Evolutionary conservation across 108 stramenopile genomes (phyloP).

Genomic region (Schizochytrium sp.): DNA sequence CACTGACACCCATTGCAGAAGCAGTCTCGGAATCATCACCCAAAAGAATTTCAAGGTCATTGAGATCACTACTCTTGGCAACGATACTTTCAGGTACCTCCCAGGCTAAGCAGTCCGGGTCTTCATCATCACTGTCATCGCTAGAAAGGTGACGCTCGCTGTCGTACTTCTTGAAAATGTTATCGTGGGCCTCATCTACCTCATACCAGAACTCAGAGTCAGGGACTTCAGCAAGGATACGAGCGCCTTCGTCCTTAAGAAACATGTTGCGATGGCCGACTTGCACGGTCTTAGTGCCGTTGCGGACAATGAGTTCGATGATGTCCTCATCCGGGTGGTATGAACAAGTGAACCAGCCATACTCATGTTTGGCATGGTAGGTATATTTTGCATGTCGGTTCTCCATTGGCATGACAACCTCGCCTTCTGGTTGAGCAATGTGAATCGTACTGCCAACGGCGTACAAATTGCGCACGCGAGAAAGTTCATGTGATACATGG

Average conservation of each 20-base stretch:
- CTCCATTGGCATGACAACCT: not conserved
- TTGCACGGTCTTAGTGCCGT: not conserved
- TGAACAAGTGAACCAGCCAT: slow-evolving; percentile 16
- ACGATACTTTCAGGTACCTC: not conserved
- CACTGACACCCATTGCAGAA: not conserved
- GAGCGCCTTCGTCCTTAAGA: not conserved
- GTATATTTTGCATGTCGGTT: not conserved
- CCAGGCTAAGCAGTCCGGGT: not conserved
- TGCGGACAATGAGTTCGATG: not conserved
- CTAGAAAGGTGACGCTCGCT: not conserved
- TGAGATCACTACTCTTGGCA: not conserved
- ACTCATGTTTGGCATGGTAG: not conserved
- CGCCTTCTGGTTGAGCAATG: not conserved
- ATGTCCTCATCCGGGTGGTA: slow-evolving; percentile 13
- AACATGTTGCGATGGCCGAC: not conserved
- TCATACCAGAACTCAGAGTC: slow-evolving; percentile 23
- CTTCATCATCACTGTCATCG: not conserved
- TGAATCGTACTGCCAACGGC: not conserved
- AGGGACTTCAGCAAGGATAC: not conserved
- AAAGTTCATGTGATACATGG: not conserved
- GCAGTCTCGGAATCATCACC: not conserved
- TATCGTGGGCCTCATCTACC: not conserved
- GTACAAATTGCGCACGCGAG: slow-evolving; percentile 5
- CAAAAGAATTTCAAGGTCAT: not conserved
- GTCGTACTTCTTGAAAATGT: not conserved